Evolutionary conservation across 345 rosid genomes (phyloP), one percentile per base, ranked within the genome.

Genomic region (Gossypium thurberi): DNA sequence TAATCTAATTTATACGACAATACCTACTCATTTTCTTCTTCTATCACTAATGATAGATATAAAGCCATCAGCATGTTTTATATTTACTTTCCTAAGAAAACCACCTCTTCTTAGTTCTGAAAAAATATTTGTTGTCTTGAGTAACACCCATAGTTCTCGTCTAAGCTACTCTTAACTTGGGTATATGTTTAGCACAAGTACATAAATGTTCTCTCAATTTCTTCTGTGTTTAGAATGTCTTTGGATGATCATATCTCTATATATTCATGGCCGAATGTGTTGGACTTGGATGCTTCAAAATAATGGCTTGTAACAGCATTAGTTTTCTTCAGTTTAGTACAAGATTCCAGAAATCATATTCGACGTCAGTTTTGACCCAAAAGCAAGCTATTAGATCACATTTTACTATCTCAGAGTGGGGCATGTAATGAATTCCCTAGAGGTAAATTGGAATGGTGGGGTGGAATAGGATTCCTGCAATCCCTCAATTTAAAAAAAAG

Each of bases 361-460:
- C 48, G 40, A 33, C 40, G 40, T 33, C 6, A 33, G 40, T 33
- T 65, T 65, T 65, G 6, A 12, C 33, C 37, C 6, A 4, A 44
- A 47, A 42, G 25, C 69, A 51, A 65, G 53, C 53, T 12, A 65
- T 20, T 44, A 20, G 33, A 50, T 44, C 33, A 44, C 69, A 18
- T 67, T 52, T 47, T 72, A 72, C 86, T 81, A 94, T 84, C 98
- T 88, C 72, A 88, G 69, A 4, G 84, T 64, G 33, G 6, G 96
- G 82, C 89, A 89, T 40, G 88, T 84, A 47, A 87, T 82, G 76
- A 92, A 92, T 78, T 95, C 97, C 74, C 69, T 76, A 6, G 96
- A 92, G 5, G 96, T 28, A 28, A 95, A 92, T 69, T 92, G 97
- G 79, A 89, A 91, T 2, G 85, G 94, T 51, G 89, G 98, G 56